phyloP scores from a whole-genome alignment of 805 yeast genomes.

The Candida chilensis region DNA sequence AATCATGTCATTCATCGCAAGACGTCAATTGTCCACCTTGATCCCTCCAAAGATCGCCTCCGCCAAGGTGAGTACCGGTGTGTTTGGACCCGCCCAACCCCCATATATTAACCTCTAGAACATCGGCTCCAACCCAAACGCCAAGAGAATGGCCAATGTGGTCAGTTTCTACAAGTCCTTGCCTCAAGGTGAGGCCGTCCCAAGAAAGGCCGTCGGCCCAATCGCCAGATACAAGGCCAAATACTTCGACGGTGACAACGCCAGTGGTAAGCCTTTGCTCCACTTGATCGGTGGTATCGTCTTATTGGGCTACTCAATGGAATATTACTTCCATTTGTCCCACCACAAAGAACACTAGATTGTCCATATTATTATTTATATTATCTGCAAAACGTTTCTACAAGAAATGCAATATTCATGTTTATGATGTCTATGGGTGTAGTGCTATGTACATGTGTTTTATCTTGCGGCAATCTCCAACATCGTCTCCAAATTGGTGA shows the following conservation, averaged over 20 bases:
- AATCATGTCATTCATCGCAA: slow-evolving; percentile 73
- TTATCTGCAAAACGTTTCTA: too few species aligned
- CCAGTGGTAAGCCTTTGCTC: slow-evolving; percentile 73
- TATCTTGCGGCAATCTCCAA: too few species aligned
- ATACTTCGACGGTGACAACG: slow-evolving; percentile 77
- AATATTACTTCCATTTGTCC: slow-evolving; percentile 79
- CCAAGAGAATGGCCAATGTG: slow-evolving; percentile 92
- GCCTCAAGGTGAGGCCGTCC: slow-evolving; percentile 89
- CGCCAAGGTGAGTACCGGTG: slow-evolving; percentile 63
- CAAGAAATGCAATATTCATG: too few species aligned
- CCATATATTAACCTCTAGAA: slow-evolving; percentile 37
- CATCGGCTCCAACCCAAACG: slow-evolving; percentile 92
- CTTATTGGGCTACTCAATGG: slow-evolving; percentile 79
- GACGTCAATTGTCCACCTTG: slow-evolving; percentile 90
- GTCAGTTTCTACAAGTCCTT: slow-evolving; percentile 92
- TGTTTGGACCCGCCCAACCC: neutral
- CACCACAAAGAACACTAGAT: neutral
- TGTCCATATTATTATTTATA: too few species aligned
- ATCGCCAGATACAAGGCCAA: slow-evolving; percentile 77
- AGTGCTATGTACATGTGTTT: too few species aligned
- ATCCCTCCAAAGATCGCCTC: slow-evolving; percentile 99
- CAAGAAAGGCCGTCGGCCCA: slow-evolving; percentile 58
- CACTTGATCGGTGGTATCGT: slow-evolving; percentile 67
- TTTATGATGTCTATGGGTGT: too few species aligned
- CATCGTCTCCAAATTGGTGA: slow-evolving; percentile 41